Conservation (phyloP, 2,329 filamentous ascomycete genomes). For the Eurotiales sp. region DNA sequence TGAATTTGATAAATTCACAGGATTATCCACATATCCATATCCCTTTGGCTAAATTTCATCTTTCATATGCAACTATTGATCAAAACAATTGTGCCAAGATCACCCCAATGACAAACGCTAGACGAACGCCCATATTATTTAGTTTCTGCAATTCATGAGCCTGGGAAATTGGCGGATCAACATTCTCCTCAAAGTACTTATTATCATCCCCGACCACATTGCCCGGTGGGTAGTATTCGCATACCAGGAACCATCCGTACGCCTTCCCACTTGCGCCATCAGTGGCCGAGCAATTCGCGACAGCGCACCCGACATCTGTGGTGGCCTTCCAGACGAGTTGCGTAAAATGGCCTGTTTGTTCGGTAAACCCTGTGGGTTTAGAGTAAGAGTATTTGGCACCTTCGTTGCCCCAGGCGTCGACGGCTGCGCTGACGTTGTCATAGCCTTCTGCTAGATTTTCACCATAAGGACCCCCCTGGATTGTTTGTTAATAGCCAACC, state of each 20-base stretch:
- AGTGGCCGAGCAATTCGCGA: slow-evolving; percentile 24
- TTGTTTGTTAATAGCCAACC: not conserved
- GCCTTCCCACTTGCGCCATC: slow-evolving; percentile 20
- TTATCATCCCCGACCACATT: slow-evolving; percentile 49
- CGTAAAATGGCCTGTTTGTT: slow-evolving; percentile 69
- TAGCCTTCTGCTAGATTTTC: slow-evolving; percentile 73
- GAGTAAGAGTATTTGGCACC: slow-evolving; percentile 56
- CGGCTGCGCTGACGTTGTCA: slow-evolving; percentile 52
- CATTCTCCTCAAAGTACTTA: slow-evolving; percentile 30
- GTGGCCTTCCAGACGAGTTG: slow-evolving; percentile 69
- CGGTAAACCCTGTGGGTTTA: slow-evolving; percentile 52
- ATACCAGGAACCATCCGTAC: slow-evolving; percentile 63
- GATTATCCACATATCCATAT: too few species aligned
- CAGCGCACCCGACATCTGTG: slow-evolving; percentile 59
- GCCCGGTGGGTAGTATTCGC: slow-evolving; percentile 66
- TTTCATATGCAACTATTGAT: too few species aligned
- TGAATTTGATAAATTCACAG: too few species aligned
- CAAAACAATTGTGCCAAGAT: not conserved
- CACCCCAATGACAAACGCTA: not conserved
- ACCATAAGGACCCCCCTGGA: slow-evolving; percentile 59
- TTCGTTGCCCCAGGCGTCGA: slow-evolving; percentile 67
- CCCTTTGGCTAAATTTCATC: too few species aligned
- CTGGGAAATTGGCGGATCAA: slow-evolving; percentile 17
- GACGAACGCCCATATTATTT: not conserved
- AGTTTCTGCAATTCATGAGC: not conserved